Evolutionary conservation across 108 stramenopile species (phyloP), one percentile per base, ranked within the genome.

Genomic region (Skeletonema tropicum): DNA sequence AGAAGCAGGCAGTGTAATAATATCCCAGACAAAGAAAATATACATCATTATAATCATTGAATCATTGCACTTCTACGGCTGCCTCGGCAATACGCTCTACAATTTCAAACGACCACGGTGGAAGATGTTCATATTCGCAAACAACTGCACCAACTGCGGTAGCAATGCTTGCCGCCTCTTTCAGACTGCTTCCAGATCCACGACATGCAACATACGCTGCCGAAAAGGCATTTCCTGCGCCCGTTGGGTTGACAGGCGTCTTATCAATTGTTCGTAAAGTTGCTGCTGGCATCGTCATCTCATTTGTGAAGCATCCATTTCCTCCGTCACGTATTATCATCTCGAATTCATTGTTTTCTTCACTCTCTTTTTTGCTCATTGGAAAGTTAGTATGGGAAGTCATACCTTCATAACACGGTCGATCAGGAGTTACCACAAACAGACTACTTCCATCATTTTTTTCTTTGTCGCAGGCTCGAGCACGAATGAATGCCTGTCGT

Each of bases 221-320:
- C 11, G 88, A 76, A 57, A 83, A 89, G 0, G 85, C 85, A 70
- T 88, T 89, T 29, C 83, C 88, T 13, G 88, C 88, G 9, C 88
- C 88, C 17, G 88, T 86, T 0, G 88, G 88, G 33, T 89, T 85
- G 38, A 85, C 49, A 17, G 80, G 83, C 38, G 35, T 31, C 9
- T 73, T 75, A 60, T 88, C 57, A 2, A 49, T 6, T 13, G 87
- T 86, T 19, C 29, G 19, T n/a, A 89, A 64, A 38, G 73, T 71
- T 8, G 88, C 83, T 0, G 85, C 41, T 1, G 83, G 80, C 11
- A 84, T 15, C 19, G 36, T 14, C 15, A 30, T 23, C 6, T 49
- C 60, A n/a, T 80, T 66, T 5, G 67, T 57, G 31, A 73, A 58
- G 42, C 85, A 80, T 13, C 85, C 85, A 60, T 76, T 42, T 12